Base-by-base conservation (phyloP, 2,329 filamentous ascomycete species). In the Colletotrichum echinochloae region DNA sequence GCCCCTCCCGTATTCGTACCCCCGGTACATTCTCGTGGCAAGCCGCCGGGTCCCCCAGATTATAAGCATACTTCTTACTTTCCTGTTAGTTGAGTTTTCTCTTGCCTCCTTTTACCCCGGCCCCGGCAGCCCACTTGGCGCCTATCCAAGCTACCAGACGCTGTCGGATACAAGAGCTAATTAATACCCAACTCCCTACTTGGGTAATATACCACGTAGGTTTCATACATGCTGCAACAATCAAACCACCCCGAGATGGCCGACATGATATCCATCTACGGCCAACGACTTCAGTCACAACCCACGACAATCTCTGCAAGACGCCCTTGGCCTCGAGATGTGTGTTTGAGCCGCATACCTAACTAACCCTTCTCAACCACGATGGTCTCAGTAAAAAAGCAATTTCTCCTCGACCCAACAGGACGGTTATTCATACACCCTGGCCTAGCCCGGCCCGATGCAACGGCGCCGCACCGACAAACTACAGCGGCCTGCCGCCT, bases 51-150 rank as follows among this genome's bases (percentile, higher is more conserved):
- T 35, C 41, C 62, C n/a, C 67, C 56, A 67, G 48, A 62, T 61
- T 62, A 28, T 54, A 70, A 70, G 64, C 67, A 39, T 16, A 28
- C 7, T n/a, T n/a, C n/a, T n/a, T n/a, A n/a, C n/a, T n/a, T n/a
- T n/a, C n/a, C n/a, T n/a, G n/a, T n/a, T n/a, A n/a, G 23, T 28
- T 49, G 11, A 26, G n/a, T 14, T 23, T 26, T 49, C 5, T 3
- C 12, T 28, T 18, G 6, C 0, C 26, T 5, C 48, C 23, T 3
- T n/a, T n/a, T n/a, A 44, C 41, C 41, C 41, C 41, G 26, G 46
- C 46, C 11, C 9, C 2, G 5, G 23, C 14, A 9, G 20, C 14
- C n/a, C 14, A 28, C 48, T 23, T 5, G 48, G 23, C 49, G 49
- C 18, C 1, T 20, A 54, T 35, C 30, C 49, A 33, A 33, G 18